Conservation (phyloP, 2,329 filamentous ascomycete genomes). For the Raffaelea arxii region DNA sequence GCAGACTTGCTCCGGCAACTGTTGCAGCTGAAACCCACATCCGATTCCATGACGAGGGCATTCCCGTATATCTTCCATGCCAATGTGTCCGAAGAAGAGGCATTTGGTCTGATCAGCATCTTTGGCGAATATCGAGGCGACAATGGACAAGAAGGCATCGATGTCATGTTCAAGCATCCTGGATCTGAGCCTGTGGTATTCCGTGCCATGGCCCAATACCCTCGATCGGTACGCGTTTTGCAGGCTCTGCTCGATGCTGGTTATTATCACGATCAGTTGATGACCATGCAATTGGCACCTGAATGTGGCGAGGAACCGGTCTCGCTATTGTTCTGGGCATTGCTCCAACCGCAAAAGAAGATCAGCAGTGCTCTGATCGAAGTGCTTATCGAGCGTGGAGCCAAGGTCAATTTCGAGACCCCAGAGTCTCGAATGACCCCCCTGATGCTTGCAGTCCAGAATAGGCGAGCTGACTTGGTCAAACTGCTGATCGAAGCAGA, state of each 20-base stretch:
- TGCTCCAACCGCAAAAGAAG: slow-evolving; percentile 53
- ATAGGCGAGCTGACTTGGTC: slow-evolving; percentile 46
- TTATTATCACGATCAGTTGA: slow-evolving; percentile 48
- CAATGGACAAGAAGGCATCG: slow-evolving; percentile 36
- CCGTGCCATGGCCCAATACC: slow-evolving; percentile 43
- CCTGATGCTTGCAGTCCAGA: slow-evolving; percentile 48
- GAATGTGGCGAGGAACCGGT: slow-evolving; percentile 42
- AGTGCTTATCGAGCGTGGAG: slow-evolving; percentile 42
- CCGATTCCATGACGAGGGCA: slow-evolving; percentile 38
- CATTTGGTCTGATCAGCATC: slow-evolving; percentile 38
- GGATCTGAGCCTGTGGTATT: slow-evolving; percentile 39
- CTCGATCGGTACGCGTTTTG: slow-evolving; percentile 42
- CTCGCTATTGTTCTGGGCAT: slow-evolving; percentile 49
- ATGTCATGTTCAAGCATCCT: slow-evolving; percentile 35
- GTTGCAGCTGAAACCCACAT: slow-evolving; percentile 38
- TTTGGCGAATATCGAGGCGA: slow-evolving; percentile 41
- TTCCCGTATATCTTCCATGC: slow-evolving; percentile 48
- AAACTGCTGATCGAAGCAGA: slow-evolving; percentile 45
- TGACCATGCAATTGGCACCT: slow-evolving; percentile 31
- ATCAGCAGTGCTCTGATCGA: slow-evolving; percentile 49
- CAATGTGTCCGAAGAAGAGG: slow-evolving; percentile 37
- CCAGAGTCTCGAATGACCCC: slow-evolving; percentile 43
- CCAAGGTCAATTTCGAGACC: slow-evolving; percentile 48
- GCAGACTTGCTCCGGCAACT: slow-evolving; percentile 38
- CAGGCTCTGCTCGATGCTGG: slow-evolving; percentile 45